Evolutionary conservation across 192 early-diverging fungal species (phyloP), one percentile per base, ranked within the genome.

Genomic region (Pecoramyces ruminantium): DNA sequence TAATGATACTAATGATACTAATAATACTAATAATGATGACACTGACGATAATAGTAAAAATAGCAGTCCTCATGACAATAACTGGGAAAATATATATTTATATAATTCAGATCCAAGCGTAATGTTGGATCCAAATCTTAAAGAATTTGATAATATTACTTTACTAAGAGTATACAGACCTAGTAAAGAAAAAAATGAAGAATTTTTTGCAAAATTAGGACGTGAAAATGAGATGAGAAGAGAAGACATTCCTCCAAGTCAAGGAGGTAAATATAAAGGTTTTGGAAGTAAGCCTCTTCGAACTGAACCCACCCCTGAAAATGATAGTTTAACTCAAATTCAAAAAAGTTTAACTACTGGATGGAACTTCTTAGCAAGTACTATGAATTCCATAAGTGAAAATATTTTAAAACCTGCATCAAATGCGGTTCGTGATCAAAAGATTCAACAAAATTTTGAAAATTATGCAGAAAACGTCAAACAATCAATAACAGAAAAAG

Each of bases 191-290:
- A 86, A 87, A 38, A 96, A 96, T 81, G 95, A 97, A 79, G 85
- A 88, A 27, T 97, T 93, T 84, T 94, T 94, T 88, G 89, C 88
- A 39, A 85, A 81, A n/a, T 81, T 93, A 21, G 92, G 93, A 30
- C 77, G 81, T 12, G 84, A 86, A 29, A 94, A 94, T 82, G 85
- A 86, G 15, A 27, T 28, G 29, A 84, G 93, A 42, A 81, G 89
- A 13, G 90, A 89, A n/a, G 38, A 86, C 51, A 80, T 93, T 42
- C 92, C 93, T 25, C 93, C 93, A 6, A 92, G 83, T 81, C 92
- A 94, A 82, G 93, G 93, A 18, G 93, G 93, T 28, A 92, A 91
- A 83, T 94, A 92, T 82, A 86, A 84, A 15, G 93, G 93, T 0
- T 94, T 94, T 80, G 93, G 93, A 38, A 92, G 89, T 78, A 83